These are phyloP conservation scores for Breynia disticha DNA, from an alignment of 441 rosid species.

Conservation along the genomic window DNA sequence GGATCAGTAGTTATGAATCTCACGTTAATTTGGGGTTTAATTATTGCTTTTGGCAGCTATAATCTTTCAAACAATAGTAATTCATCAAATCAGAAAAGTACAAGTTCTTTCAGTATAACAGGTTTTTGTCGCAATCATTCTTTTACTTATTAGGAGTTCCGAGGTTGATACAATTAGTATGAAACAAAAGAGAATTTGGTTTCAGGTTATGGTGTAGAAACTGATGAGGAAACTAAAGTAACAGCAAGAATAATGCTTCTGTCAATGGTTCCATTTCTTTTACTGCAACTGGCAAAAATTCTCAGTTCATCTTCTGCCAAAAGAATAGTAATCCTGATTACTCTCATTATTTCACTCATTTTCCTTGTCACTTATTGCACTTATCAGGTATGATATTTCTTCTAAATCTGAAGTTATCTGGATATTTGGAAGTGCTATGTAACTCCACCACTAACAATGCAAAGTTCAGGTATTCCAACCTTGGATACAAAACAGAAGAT, in stretches of 20 bases:
- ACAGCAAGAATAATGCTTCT: conserved; percentile 31
- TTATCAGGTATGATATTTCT: conserved; percentile 25
- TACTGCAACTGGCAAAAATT: conserved; percentile 32
- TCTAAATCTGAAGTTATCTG: neutral
- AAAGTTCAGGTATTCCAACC: conserved; percentile 36
- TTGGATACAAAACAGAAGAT: conserved; percentile 36
- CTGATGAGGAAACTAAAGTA: conserved; percentile 27
- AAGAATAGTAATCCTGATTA: conserved; percentile 23
- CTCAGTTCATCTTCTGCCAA: conserved; percentile 21
- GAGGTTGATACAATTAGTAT: neutral
- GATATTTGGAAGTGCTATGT: neutral
- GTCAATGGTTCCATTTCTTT: conserved; percentile 34
- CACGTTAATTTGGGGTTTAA: conserved; percentile 35
- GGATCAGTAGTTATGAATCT: conserved; percentile 37
- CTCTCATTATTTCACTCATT: conserved; percentile 22
- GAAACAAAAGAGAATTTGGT: neutral
- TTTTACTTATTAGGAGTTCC: neutral
- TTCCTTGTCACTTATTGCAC: conserved; percentile 25
- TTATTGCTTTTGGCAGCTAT: conserved; percentile 35
- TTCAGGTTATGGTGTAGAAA: conserved; percentile 39
- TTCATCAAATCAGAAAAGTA: conserved; percentile 16
- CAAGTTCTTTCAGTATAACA: conserved; percentile 22
- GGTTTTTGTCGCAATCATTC: conserved; percentile 5
- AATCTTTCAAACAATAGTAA: conserved; percentile 18
- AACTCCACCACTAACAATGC: neutral